A percentile compares a stretch with the other conserved stretches of the same genome.
Conservation (phyloP, 306 rosid genomes). For the Vicia sativa region DNA sequence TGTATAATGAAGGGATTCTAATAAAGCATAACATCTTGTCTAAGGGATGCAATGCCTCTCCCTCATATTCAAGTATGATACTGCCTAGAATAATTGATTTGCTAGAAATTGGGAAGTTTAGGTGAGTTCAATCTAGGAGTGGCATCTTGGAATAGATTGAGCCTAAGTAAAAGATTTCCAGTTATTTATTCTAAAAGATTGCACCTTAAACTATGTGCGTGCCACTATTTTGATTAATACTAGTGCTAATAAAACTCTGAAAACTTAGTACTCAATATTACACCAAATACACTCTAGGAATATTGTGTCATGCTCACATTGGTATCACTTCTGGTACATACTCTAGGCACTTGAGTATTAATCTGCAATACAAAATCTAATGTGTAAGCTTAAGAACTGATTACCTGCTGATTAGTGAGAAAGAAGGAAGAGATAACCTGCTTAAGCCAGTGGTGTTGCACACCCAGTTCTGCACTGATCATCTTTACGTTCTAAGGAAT, state of each 20-base stretch:
- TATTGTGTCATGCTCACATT: constrained; percentile 35
- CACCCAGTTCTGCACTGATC: constrained; percentile 40
- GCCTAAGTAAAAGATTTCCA: too few species aligned
- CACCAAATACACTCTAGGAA: neutral
- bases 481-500: constrained; percentile 32
- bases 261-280: neutral
- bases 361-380: constrained; percentile 27
- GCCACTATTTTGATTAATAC: too few species aligned
- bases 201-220: too few species aligned
- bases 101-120: too few species aligned
- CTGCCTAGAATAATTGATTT: too few species aligned
- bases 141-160: too few species aligned
- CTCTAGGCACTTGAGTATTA: constrained; percentile 10
- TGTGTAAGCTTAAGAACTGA: neutral
- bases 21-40: too few species aligned
- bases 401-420: neutral
- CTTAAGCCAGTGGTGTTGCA: constrained; percentile 30
- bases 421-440: constrained; percentile 27
- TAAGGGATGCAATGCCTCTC: too few species aligned
- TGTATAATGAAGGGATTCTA: too few species aligned
- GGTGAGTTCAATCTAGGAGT: too few species aligned
- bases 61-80: too few species aligned
- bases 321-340: constrained; percentile 20
- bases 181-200: too few species aligned
- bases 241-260: neutral